A percentile compares a stretch with the other conserved stretches of the same genome.
Evolutionary conservation across 2,329 filamentous ascomycete genomes (phyloP).

Genomic region (Sarocladium strictum): DNA sequence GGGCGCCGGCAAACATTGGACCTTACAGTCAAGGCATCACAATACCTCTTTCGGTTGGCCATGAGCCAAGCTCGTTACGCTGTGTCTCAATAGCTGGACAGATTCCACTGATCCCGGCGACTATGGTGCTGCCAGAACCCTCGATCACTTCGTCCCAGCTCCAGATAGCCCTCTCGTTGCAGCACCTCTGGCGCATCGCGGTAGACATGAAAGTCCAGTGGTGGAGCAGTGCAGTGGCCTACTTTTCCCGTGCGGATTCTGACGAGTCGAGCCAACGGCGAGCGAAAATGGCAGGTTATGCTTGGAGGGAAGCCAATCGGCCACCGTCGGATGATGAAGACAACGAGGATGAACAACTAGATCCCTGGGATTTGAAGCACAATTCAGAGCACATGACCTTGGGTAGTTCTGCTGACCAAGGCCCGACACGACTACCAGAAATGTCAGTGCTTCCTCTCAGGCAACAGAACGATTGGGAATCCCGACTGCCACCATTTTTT

Average conservation of each 20-base stretch:
- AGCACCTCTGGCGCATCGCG: conserved; percentile 85
- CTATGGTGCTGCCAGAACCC: conserved; percentile 57
- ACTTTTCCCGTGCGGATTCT: conserved; percentile 45
- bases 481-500: conserved; percentile 59
- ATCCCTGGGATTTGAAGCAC: conserved; percentile 64
- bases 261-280: conserved; percentile 23
- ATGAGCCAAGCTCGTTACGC: conserved; percentile 19
- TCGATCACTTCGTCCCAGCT: conserved; percentile 37
- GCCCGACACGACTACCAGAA: conserved; percentile 38
- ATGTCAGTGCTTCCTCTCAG: conserved; percentile 37
- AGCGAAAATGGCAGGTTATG: conserved; percentile 35
- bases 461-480: conserved; percentile 28
- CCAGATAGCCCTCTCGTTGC: conserved; percentile 68
- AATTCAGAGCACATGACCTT: conserved; percentile 43
- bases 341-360: conserved; percentile 44
- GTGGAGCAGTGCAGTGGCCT: conserved; percentile 73
- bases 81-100: conserved; percentile 75
- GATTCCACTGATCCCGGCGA: conserved; percentile 77
- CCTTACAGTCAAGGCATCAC: conserved; percentile 89
- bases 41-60: conserved; percentile 26
- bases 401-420: conserved; percentile 20
- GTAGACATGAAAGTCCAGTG: conserved; percentile 63
- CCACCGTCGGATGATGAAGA: conserved; percentile 41
- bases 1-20: conserved; percentile 96
- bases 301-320: conserved; percentile 43